Conservation (phyloP, 129 eudicot species). For the Gnaphalium uliginosum region DNA sequence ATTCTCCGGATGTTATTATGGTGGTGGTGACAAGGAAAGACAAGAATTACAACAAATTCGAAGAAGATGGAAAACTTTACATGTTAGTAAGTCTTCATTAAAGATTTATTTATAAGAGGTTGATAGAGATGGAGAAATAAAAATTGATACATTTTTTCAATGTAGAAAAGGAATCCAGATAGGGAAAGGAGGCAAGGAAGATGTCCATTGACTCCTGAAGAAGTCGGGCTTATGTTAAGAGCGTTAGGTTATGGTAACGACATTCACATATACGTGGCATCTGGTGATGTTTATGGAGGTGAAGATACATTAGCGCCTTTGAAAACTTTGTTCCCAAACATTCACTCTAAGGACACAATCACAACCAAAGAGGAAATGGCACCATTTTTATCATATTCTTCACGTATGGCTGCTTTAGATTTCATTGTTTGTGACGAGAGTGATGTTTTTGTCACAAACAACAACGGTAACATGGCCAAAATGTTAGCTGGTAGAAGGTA, state of each 20-base stretch:
- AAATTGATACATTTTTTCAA: neutral
- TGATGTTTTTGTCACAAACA: constrained; percentile 77
- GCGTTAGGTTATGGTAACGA: constrained; percentile 67
- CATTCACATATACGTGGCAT: constrained; percentile 71
- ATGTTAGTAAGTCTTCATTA: constrained; percentile 52
- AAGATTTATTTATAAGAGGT: neutral
- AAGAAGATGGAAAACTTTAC: constrained; percentile 81
- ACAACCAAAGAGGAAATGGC: constrained; percentile 59
- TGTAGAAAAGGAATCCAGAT: constrained; percentile 64
- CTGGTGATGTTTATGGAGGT: constrained; percentile 80
- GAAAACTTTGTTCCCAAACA: constrained; percentile 63
- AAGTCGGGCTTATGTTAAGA: constrained; percentile 80
- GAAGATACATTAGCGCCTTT: constrained; percentile 69
- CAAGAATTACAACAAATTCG: constrained; percentile 57
- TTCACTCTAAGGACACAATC: constrained; percentile 61
- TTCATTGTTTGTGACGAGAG: constrained; percentile 72
- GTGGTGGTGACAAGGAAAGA: constrained; percentile 71
- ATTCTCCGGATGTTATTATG: constrained; percentile 82
- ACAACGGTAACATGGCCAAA: constrained; percentile 86
- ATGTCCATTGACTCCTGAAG: constrained; percentile 79
- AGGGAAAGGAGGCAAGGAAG: constrained; percentile 75
- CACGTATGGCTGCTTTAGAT: constrained; percentile 82
- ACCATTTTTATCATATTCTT: constrained; percentile 51
- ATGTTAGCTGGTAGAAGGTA: constrained; percentile 85
- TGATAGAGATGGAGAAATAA: neutral